Base-by-base conservation (phyloP, 1,139 yeast species). In the Sugiyamaella japonica region DNA sequence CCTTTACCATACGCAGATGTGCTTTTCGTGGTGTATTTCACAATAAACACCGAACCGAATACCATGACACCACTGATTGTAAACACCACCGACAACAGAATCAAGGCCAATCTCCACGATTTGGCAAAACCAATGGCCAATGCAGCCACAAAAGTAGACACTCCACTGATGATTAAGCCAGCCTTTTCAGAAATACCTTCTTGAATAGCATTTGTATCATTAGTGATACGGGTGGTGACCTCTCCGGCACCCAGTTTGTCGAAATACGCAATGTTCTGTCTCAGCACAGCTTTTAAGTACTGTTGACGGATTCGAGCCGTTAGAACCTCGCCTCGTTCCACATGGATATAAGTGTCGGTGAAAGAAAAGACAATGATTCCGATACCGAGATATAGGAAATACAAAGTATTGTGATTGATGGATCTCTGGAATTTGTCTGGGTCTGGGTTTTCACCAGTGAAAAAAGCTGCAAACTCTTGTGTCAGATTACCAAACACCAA, bases 141-240 rank as follows among this genome's bases (percentile, higher is more conserved):
- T 10, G 78, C 75, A 17, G 76, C 66, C 37, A 75, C 61, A 60
- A 76, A 73, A 0, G 76, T 70, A 8, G 76, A 66, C 4, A 73
- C 52, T 25, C 76, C 76, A 29, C 69, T 64, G 15, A 71, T 59
- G 48, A 75, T 70, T 47, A 73, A 63, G 13, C 77, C 78, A 15
- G 74, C 69, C 62, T 75, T 75, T 61, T 76, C 79, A 31, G 76
- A 71, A 50, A 75, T 75, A 40, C 78, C 79, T 44, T 73, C 76
- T 59, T 76, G 79, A 51, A 75, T 73, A 36, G 70, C 62, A 36
- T 70, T 66, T n/a, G 78, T 73, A 48, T 75, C 79, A 39, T 73
- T 69, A 31, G 77, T 74, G 60, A 75, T 75, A 13, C 78, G 70
- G 23, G 78, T 72, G 12, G 77, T 71, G 39, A 75, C 72, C 56